A percentile compares a stretch with the other conserved stretches of the same genome.
phyloP scores from a whole-genome alignment of 129 eudicot genomes.

The Helianthus tuberosus region DNA sequence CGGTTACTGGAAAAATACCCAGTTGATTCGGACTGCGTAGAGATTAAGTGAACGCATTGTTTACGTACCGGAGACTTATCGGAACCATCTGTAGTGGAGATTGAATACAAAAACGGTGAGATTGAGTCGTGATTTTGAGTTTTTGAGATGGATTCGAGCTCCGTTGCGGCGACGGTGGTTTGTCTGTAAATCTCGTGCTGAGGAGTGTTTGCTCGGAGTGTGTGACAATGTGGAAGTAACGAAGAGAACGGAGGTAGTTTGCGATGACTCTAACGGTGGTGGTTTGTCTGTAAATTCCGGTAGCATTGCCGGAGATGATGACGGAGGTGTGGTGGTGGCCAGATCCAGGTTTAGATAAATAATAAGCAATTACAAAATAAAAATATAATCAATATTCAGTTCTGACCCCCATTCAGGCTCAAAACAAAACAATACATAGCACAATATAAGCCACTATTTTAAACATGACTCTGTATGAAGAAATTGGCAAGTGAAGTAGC shows the following conservation, averaged over 20 bases:
- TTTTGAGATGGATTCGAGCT: constrained; percentile 71
- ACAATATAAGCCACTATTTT: too few relatives aligned
- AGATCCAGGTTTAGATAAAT: too few relatives aligned
- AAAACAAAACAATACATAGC: too few relatives aligned
- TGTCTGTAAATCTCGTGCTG: constrained; percentile 51
- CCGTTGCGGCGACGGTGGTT: constrained; percentile 64
- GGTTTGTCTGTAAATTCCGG: constrained; percentile 47
- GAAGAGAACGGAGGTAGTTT: neutral
- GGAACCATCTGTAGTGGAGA: constrained; percentile 63
- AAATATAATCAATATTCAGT: too few relatives aligned
- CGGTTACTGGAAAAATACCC: too few relatives aligned
- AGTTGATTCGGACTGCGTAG: constrained; percentile 44
- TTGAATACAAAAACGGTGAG: constrained; percentile 62
- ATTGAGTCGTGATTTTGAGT: constrained; percentile 45
- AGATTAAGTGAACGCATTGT: constrained; percentile 59
- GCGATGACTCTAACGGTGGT: constrained; percentile 33
- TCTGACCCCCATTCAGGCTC: too few relatives aligned
- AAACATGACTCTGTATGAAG: too few relatives aligned
- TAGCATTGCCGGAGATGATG: constrained; percentile 39
- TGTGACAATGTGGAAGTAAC: constrained; percentile 35
- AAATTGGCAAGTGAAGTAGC: too few relatives aligned
- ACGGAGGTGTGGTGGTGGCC: neutral
- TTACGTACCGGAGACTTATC: constrained; percentile 30
- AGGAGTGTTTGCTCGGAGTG: constrained; percentile 32
- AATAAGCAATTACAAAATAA: too few relatives aligned